These are phyloP conservation scores for Vachellia pachyceras DNA, from an alignment of 306 rosid genomes.

Conservation along the genomic window DNA sequence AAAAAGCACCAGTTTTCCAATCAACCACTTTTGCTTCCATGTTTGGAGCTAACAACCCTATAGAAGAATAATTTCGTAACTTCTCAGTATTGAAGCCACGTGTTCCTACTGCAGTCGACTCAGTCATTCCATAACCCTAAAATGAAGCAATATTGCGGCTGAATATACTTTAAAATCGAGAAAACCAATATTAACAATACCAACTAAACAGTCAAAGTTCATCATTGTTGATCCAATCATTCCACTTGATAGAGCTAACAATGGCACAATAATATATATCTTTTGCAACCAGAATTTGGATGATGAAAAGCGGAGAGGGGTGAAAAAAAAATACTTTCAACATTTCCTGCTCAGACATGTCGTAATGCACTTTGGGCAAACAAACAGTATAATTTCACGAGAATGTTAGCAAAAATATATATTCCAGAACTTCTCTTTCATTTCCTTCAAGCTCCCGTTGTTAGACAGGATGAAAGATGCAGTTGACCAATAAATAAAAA, in stretches of 20 bases:
- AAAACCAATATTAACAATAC: constrained; percentile 17
- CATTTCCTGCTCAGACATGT: background rate
- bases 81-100: constrained; percentile 79
- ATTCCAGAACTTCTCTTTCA: constrained; percentile 11
- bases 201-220: constrained; percentile 21
- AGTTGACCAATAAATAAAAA: constrained; percentile 17
- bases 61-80: constrained; percentile 61
- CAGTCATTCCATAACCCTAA: constrained; percentile 96
- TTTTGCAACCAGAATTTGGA: constrained; percentile 6
- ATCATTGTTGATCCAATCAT: constrained; percentile 24
- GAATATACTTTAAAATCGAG: constrained; percentile 28
- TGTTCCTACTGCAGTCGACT: constrained; percentile 81
- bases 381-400: background rate
- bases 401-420: background rate
- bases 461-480: constrained; percentile 15
- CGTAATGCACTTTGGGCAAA: background rate
- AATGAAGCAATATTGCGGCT: constrained; percentile 36
- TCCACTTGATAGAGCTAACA: constrained; percentile 20
- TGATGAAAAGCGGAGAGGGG: background rate
- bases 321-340: background rate
- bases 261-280: constrained; percentile 11
- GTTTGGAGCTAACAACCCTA: constrained; percentile 90
- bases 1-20: constrained; percentile 55
- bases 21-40: constrained; percentile 86
- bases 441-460: constrained; percentile 9